phyloP scores from a whole-genome alignment of 495 filamentous ascomycete species.

The Rhypophila decipiens region DNA sequence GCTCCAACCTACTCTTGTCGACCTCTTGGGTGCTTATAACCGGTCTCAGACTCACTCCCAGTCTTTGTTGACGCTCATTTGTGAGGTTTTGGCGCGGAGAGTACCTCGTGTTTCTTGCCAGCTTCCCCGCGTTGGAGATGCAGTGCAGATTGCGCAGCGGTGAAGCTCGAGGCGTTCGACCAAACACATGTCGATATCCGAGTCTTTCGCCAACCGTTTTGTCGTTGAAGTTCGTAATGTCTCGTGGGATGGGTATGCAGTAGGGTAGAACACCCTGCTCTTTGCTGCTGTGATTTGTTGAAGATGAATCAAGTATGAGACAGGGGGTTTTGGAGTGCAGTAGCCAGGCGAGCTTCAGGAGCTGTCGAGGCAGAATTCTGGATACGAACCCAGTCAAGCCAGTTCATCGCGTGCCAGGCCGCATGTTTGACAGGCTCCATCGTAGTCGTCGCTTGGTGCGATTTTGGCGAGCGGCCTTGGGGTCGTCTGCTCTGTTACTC shows the following conservation, averaged over 20 bases:
- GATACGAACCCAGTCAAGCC: neutral
- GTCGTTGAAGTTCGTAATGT: neutral
- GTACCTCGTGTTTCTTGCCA: neutral
- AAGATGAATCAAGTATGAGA: constrained; percentile 2
- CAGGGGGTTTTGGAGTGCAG: neutral
- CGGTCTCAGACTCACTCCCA: constrained; percentile 1
- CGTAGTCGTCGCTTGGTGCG: too few relatives aligned
- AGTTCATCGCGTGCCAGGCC: neutral
- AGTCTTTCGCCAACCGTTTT: neutral
- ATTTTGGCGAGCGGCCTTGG: too few relatives aligned
- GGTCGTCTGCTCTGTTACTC: too few relatives aligned
- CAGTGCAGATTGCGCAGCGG: neutral
- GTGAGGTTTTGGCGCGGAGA: neutral
- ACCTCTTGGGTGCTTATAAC: neutral
- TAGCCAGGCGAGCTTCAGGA: neutral
- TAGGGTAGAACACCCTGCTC: neutral
- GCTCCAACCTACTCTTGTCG: neutral
- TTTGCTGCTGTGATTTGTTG: neutral
- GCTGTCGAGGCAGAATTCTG: neutral
- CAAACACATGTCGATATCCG: constrained; percentile 1
- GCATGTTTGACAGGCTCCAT: neutral
- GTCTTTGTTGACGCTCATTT: neutral
- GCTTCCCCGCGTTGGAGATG: neutral
- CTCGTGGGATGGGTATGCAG: neutral
- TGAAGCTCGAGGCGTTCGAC: neutral